These are phyloP conservation scores for Sphagnum magellanicum DNA, from an alignment of 228 moss, liverwort and hornwort genomes.

Conservation along the genomic window DNA sequence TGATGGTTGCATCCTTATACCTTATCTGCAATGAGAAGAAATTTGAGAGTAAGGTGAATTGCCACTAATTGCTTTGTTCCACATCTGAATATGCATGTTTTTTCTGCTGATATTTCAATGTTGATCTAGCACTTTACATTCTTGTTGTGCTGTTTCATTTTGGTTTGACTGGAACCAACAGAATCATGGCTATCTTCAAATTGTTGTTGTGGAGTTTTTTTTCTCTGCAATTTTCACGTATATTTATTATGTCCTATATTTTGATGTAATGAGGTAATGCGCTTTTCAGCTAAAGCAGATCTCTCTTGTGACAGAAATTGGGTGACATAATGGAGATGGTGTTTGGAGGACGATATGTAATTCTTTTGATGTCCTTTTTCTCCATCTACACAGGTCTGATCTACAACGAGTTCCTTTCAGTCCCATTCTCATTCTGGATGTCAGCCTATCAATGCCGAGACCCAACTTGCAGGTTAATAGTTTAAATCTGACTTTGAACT, in stretches of 20 bases:
- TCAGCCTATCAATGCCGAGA: conserved; percentile 38
- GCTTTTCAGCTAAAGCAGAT: too few relatives aligned
- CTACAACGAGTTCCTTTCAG: conserved; percentile 65
- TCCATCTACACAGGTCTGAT: conserved; percentile 60
- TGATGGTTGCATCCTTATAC: conserved; percentile 38
- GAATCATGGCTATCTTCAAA: not conserved
- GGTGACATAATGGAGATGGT: conserved; percentile 58
- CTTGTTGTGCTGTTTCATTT: not conserved
- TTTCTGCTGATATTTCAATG: not conserved
- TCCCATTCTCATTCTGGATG: conserved; percentile 37
- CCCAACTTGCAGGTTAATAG: conserved; percentile 26
- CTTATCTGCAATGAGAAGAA: conserved; percentile 46
- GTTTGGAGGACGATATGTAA: conserved; percentile 51
- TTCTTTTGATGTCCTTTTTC: conserved; percentile 58
- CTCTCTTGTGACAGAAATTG: conserved; percentile 26
- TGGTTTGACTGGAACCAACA: not conserved
- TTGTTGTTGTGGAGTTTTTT: not conserved
- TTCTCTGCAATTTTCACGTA: not conserved
- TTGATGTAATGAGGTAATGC: not conserved
- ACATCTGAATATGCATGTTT: not conserved
- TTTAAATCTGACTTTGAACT: not conserved
- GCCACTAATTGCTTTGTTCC: not conserved
- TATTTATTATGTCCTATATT: not conserved
- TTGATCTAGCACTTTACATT: not conserved
- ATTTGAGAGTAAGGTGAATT: conserved; percentile 31